Evolutionary conservation across 345 rosid species (phyloP).

Genomic region (Aquilaria malaccensis): DNA sequence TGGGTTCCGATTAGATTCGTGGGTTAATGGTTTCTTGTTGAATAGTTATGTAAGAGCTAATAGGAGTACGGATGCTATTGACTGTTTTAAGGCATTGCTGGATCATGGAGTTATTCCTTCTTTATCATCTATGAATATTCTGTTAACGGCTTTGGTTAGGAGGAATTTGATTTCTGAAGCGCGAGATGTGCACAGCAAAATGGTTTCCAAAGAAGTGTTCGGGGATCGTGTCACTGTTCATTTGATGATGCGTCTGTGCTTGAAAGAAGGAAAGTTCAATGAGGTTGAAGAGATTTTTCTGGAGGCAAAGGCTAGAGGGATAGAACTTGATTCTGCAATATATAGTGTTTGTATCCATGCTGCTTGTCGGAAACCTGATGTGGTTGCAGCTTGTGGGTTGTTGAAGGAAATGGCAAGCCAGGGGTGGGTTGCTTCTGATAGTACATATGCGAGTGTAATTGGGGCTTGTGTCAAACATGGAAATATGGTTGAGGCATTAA

Average conservation of each 20-base stretch:
- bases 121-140: conserved; percentile 24
- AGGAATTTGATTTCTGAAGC: conserved; percentile 35
- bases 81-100: conserved; percentile 36
- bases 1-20: conserved; percentile 32
- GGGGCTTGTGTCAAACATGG: conserved; percentile 54
- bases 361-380: conserved; percentile 34
- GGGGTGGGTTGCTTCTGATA: conserved; percentile 39
- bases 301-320: conserved; percentile 39
- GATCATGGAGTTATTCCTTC: conserved; percentile 32
- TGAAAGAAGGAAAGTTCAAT: conserved; percentile 44
- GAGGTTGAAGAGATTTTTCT: conserved; percentile 40
- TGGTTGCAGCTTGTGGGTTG: conserved; percentile 32
- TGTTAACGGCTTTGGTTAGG: conserved; percentile 37
- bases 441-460: conserved; percentile 42
- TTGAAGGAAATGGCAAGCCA: conserved; percentile 58
- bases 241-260: conserved; percentile 40
- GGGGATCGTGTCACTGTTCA: conserved; percentile 40
- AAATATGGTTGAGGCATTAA: conserved; percentile 52
- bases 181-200: conserved; percentile 36
- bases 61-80: conserved; percentile 33
- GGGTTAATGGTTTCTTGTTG: conserved; percentile 55
- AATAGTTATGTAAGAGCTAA: conserved; percentile 39
- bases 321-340: conserved; percentile 36
- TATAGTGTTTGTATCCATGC: conserved; percentile 42
- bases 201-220: conserved; percentile 33